A percentile compares a stretch with the other conserved stretches of the same genome.
These are phyloP conservation scores for Chaetoscypha palmicola DNA, from an alignment of 2,329 filamentous ascomycete genomes.

Conservation along the genomic window DNA sequence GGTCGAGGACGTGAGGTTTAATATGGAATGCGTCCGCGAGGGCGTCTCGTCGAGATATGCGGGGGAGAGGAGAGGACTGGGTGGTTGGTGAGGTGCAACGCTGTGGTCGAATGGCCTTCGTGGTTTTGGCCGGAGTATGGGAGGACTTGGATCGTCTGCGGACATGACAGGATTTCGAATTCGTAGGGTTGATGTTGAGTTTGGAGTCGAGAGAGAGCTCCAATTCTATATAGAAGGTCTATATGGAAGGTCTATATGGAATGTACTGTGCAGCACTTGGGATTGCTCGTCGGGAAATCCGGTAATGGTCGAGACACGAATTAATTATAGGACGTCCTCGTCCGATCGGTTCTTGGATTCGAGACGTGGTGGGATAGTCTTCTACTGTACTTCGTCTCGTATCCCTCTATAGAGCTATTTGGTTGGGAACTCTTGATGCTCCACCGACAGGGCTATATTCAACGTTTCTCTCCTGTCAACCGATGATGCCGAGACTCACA, in stretches of 20 bases:
- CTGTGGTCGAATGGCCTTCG: slow-evolving; percentile 63
- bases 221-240: not conserved
- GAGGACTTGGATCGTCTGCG: slow-evolving; percentile 32
- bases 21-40: slow-evolving; percentile 63
- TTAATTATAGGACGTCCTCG: too few species aligned
- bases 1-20: slow-evolving; percentile 84
- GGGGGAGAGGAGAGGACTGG: slow-evolving; percentile 47
- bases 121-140: slow-evolving; percentile 61
- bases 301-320: too few species aligned
- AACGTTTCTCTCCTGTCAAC: too few species aligned
- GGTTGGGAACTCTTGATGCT: too few species aligned
- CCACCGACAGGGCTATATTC: too few species aligned
- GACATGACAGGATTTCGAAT: slow-evolving; percentile 2
- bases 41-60: slow-evolving; percentile 59
- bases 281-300: too few species aligned
- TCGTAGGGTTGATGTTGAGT: not conserved
- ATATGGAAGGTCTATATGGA: too few species aligned
- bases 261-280: too few species aligned
- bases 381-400: too few species aligned
- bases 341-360: not conserved
- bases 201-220: not conserved
- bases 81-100: slow-evolving; percentile 39
- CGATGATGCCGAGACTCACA: too few species aligned
- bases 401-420: too few species aligned
- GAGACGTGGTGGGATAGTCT: not conserved